A percentile compares a stretch with the other conserved stretches of the same genome.
Evolutionary conservation across 1,284 basidiomycete genomes (phyloP).

Genomic region (Veloboletus limbatus): DNA sequence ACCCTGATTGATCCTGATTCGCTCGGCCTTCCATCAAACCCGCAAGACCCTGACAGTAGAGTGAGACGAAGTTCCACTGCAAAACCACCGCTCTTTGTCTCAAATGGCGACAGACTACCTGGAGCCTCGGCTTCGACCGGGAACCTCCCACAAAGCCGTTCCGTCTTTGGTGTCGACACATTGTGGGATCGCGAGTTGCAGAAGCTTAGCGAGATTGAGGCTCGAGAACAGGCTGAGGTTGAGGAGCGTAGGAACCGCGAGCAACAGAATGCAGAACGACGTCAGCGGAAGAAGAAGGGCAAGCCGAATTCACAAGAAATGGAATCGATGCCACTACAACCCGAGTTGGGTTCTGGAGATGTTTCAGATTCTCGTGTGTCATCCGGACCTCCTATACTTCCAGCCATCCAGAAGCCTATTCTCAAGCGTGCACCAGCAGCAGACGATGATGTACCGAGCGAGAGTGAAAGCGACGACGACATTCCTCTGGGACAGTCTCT

Average conservation of each 20-base stretch:
- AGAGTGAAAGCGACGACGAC: constrained; percentile 50
- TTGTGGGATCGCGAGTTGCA: constrained; percentile 77
- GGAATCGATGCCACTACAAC: constrained; percentile 21
- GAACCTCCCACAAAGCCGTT: constrained; percentile 46
- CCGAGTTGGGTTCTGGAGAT: constrained; percentile 11
- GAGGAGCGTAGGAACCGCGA: constrained; percentile 46
- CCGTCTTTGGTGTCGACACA: constrained; percentile 81
- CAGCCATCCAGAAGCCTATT: constrained; percentile 49
- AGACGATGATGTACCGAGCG: constrained; percentile 45
- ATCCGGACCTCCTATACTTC: constrained; percentile 53
- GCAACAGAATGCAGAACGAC: constrained; percentile 41
- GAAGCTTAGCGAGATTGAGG: constrained; percentile 71
- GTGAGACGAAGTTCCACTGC: constrained; percentile 48
- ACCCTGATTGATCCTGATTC: constrained; percentile 72
- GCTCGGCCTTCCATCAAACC: constrained; percentile 38
- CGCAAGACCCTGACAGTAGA: constrained; percentile 19
- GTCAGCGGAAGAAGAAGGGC: constrained; percentile 42
- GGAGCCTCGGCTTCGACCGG: constrained; percentile 32
- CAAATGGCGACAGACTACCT: constrained; percentile 39
- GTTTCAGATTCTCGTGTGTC: constrained; percentile 33
- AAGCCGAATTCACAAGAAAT: constrained; percentile 45
- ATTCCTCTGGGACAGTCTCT: constrained; percentile 26
- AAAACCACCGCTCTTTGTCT: constrained; percentile 62
- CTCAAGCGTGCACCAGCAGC: constrained; percentile 44
- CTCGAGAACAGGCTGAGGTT: constrained; percentile 51